Percentiles rank a stretch among this genome's conserved stretches.
Evolutionary conservation across 208 protist species (phyloP).

Genomic region (Sergeia podlipaevii): DNA sequence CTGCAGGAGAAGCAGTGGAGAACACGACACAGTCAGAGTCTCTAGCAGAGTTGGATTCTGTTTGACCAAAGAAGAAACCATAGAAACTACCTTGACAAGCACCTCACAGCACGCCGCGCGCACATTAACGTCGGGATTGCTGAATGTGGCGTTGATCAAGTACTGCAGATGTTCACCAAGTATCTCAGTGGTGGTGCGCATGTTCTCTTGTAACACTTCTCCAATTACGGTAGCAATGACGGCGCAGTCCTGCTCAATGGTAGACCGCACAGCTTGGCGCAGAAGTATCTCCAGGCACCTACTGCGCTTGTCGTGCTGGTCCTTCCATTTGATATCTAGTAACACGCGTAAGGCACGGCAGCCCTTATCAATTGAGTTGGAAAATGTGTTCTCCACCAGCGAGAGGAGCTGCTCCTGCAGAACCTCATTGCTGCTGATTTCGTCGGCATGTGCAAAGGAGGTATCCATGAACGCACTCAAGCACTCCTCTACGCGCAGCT

Average conservation of each 20-base stretch:
- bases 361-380: slow-evolving; percentile 55
- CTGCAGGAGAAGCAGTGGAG: slow-evolving; percentile 39
- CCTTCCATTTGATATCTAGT: slow-evolving; percentile 73
- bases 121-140: slow-evolving; percentile 12
- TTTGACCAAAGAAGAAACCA: slow-evolving; percentile 51
- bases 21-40: slow-evolving; percentile 42
- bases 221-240: slow-evolving; percentile 37
- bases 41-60: slow-evolving; percentile 71
- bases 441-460: slow-evolving; percentile 57
- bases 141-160: slow-evolving; percentile 18
- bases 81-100: slow-evolving; percentile 59
- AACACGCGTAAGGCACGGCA: slow-evolving; percentile 65
- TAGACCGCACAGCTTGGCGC: slow-evolving; percentile 41
- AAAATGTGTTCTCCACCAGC: slow-evolving; percentile 62
- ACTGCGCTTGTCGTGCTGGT: slow-evolving; percentile 75
- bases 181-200: slow-evolving; percentile 64
- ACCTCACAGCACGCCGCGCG: slow-evolving; percentile 63
- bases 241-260: slow-evolving; percentile 30
- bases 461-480: slow-evolving; percentile 70
- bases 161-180: slow-evolving; percentile 39
- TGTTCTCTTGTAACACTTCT: slow-evolving; percentile 71
- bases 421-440: slow-evolving; percentile 42
- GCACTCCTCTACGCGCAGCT: slow-evolving; percentile 64
- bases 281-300: slow-evolving; percentile 62
- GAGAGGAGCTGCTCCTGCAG: slow-evolving; percentile 58